These are phyloP conservation scores for Leishmania tarentolae DNA, from an alignment of 208 protist genomes.

Conservation along the genomic window DNA sequence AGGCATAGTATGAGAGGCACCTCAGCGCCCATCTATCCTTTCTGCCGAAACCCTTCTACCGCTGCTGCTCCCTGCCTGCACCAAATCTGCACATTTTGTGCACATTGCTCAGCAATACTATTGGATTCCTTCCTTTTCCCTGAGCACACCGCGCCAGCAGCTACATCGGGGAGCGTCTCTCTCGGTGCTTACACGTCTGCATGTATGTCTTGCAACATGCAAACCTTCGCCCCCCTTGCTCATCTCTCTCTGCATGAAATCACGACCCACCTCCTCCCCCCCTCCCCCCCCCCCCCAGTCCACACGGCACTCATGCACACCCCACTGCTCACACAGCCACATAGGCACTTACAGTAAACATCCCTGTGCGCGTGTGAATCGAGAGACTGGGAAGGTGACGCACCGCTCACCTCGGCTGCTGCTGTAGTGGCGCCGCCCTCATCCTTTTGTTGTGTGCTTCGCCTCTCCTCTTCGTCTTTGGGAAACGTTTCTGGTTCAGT, in stretches of 20 bases:
- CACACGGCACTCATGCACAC: too few species aligned
- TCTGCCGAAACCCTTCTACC: neutral
- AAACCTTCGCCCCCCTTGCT: neutral
- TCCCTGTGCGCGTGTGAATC: too few species aligned
- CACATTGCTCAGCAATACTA: neutral
- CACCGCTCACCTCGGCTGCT: too few species aligned
- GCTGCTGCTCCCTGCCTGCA: neutral
- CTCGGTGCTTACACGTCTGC: neutral
- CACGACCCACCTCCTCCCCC: neutral
- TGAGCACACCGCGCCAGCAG: neutral
- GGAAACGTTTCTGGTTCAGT: too few species aligned
- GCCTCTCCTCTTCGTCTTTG: too few species aligned
- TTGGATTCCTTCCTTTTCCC: neutral
- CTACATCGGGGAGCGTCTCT: neutral
- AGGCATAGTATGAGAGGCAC: neutral
- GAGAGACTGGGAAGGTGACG: too few species aligned
- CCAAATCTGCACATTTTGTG: neutral
- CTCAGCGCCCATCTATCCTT: neutral
- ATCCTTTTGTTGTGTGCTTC: too few species aligned
- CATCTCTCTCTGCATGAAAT: neutral
- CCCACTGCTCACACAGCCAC: too few species aligned
- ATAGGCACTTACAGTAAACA: too few species aligned
- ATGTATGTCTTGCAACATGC: neutral
- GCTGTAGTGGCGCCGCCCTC: too few species aligned
- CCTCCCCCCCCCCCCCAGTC: too few species aligned